These are phyloP conservation scores for Alternaria conjuncta DNA, from an alignment of 2,329 filamentous ascomycete species.

Conservation along the genomic window DNA sequence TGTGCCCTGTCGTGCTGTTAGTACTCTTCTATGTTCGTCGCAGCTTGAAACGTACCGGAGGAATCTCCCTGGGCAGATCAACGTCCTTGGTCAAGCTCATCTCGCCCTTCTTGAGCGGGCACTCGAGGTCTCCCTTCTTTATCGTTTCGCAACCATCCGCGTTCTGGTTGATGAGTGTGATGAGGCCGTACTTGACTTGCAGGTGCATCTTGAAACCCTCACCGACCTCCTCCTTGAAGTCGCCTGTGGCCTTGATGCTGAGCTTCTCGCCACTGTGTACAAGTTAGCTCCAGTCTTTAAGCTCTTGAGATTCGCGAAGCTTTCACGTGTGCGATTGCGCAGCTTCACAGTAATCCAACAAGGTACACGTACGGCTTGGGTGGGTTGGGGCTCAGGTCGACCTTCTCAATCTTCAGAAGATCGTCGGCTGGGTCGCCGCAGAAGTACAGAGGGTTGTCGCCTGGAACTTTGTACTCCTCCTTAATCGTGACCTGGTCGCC, in stretches of 20 bases:
- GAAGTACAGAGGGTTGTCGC: slow-evolving; percentile 83
- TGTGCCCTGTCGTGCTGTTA: slow-evolving; percentile 67
- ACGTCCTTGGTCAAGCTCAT: slow-evolving; percentile 80
- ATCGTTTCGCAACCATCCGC: slow-evolving; percentile 90
- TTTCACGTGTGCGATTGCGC: neutral
- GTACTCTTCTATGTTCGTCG: neutral
- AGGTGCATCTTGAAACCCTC: slow-evolving; percentile 82
- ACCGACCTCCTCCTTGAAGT: slow-evolving; percentile 73
- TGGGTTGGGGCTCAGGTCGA: slow-evolving; percentile 86
- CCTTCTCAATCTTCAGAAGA: slow-evolving; percentile 76
- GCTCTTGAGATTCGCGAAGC: neutral
- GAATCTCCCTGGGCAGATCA: slow-evolving; percentile 83
- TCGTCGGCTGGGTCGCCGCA: slow-evolving; percentile 74
- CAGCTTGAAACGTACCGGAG: slow-evolving; percentile 70
- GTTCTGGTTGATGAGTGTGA: slow-evolving; percentile 81
- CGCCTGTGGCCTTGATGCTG: slow-evolving; percentile 78
- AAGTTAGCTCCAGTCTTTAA: slow-evolving; percentile 1
- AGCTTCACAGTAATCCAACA: neutral
- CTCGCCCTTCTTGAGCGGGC: slow-evolving; percentile 82
- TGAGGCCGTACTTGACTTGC: slow-evolving; percentile 91
- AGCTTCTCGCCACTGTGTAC: slow-evolving; percentile 73
- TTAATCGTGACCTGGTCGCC: slow-evolving; percentile 56
- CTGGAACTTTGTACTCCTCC: slow-evolving; percentile 71
- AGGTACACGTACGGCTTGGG: slow-evolving; percentile 73
- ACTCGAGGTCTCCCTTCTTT: slow-evolving; percentile 84